These are phyloP conservation scores for Ogataea ramenticola DNA, from an alignment of 805 yeast species.

Conservation along the genomic window DNA sequence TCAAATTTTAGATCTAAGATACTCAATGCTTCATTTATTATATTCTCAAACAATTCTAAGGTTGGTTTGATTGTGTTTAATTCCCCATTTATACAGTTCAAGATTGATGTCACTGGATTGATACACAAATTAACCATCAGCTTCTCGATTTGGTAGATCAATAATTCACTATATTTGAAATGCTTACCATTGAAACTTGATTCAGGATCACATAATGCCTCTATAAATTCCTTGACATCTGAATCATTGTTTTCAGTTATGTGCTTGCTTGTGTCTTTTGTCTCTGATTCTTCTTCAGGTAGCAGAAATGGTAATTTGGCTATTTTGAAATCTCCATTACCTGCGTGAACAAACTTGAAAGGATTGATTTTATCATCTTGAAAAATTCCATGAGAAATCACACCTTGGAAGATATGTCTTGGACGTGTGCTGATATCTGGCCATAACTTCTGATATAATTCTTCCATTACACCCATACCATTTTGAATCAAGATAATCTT, in stretches of 20 bases:
- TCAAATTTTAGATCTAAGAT: conserved; percentile 24
- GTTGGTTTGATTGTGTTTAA: conserved; percentile 36
- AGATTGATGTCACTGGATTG: conserved; percentile 73
- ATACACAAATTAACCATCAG: conserved; percentile 75
- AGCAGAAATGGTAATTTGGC: conserved; percentile 44
- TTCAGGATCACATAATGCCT: conserved; percentile 17
- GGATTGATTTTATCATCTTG: conserved; percentile 27
- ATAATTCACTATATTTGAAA: conserved; percentile 32
- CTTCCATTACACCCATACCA: conserved; percentile 69
- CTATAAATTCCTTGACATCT: conserved; percentile 10
- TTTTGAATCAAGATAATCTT: conserved; percentile 72
- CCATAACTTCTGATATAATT: conserved; percentile 48
- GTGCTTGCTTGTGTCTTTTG: background rate
- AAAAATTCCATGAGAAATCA: conserved; percentile 80
- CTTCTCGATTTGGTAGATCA: conserved; percentile 62
- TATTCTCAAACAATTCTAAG: conserved; percentile 26
- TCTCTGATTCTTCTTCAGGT: background rate
- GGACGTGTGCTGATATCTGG: conserved; percentile 41
- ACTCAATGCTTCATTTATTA: conserved; percentile 39
- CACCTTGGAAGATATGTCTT: conserved; percentile 53
- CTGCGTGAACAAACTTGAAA: conserved; percentile 58
- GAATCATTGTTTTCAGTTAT: no score
- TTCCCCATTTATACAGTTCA: conserved; percentile 76
- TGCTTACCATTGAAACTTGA: background rate
- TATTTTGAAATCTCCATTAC: conserved; percentile 54